Conservation (phyloP, 768 basidiomycete genomes). For the Leccinum imitatum region DNA sequence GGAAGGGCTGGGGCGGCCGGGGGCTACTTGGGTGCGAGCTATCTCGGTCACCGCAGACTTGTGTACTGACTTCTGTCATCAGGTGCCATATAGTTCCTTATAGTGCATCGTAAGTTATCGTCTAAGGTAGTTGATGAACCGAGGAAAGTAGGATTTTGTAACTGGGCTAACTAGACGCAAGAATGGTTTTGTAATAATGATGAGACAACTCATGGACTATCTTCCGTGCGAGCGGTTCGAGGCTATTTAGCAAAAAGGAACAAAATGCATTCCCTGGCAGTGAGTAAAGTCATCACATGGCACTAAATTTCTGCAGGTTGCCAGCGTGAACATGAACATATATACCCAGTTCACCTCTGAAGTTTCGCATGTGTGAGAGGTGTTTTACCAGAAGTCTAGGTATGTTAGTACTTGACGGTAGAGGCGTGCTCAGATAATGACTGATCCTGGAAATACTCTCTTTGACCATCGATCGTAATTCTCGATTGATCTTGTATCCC, state of each 20-base stretch:
- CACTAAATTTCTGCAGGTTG: not conserved
- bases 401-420: slow-evolving; percentile 48
- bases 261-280: not conserved
- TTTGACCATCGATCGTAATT: not conserved
- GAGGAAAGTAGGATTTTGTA: not conserved
- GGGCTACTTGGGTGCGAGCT: slow-evolving; percentile 73
- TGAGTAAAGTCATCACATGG: not conserved
- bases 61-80: slow-evolving; percentile 5
- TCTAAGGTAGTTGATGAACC: not conserved
- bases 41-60: not conserved
- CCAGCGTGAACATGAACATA: not conserved
- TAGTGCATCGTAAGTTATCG: slow-evolving; percentile 15
- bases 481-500: slow-evolving; percentile 2
- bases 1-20: slow-evolving; percentile 83
- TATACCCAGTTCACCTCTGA: slow-evolving; percentile 39
- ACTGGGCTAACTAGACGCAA: not conserved
- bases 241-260: not conserved
- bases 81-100: slow-evolving; percentile 68
- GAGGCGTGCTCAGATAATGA: slow-evolving; percentile 37
- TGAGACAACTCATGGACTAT: not conserved
- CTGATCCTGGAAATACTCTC: slow-evolving; percentile 2
- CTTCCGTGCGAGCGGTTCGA: not conserved
- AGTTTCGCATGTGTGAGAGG: slow-evolving; percentile 32
- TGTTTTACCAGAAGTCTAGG: slow-evolving; percentile 39
- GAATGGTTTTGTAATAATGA: not conserved